Evolutionary conservation across 805 yeast species (phyloP).

Genomic region (Starmerella khaoyaiensis): DNA sequence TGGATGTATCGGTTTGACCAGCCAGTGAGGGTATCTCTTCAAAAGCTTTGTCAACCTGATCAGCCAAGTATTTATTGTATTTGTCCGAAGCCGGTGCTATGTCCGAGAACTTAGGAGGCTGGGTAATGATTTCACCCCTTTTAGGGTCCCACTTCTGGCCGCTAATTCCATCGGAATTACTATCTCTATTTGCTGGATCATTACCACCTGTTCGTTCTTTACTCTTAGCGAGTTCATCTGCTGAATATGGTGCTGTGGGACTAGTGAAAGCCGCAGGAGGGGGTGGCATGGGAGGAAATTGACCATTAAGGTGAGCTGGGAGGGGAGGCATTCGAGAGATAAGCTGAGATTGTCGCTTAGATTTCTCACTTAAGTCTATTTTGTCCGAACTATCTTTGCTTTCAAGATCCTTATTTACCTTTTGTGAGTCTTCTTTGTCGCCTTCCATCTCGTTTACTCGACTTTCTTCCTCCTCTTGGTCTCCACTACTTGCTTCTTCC

Average conservation of each 20-base stretch:
- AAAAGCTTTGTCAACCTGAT: constrained; percentile 11
- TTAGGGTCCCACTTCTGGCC: too few species aligned
- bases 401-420: neutral
- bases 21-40: neutral
- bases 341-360: too few species aligned
- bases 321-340: constrained; percentile 16
- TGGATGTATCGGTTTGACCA: neutral
- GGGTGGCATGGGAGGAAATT: constrained; percentile 20
- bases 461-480: too few species aligned
- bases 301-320: constrained; percentile 8
- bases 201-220: neutral
- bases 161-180: too few species aligned
- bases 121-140: too few species aligned
- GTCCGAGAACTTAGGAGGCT: constrained; percentile 5
- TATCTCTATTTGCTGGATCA: neutral
- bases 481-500: too few species aligned
- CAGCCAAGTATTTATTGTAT: constrained; percentile 12
- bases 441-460: too few species aligned
- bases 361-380: too few species aligned
- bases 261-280: constrained; percentile 19
- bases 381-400: too few species aligned
- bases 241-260: constrained; percentile 12
- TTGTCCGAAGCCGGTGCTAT: constrained; percentile 1
- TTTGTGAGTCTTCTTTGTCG: neutral
- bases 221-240: constrained; percentile 3